Percentiles rank a stretch among this genome's conserved stretches.
phyloP scores from a whole-genome alignment of 257 asterid species.

The Henckelia pumila region DNA sequence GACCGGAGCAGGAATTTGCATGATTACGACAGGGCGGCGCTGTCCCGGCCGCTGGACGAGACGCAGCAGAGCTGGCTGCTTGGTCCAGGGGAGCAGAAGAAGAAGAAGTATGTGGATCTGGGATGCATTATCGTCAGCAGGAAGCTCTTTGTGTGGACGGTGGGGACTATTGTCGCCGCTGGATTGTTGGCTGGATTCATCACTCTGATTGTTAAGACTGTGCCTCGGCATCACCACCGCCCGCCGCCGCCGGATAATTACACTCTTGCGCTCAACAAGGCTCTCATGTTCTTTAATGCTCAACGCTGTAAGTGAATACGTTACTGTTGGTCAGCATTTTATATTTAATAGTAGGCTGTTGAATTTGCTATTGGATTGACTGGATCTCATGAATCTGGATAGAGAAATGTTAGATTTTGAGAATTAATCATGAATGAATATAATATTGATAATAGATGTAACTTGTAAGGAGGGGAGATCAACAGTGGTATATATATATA shows the following conservation, averaged over 20 bases:
- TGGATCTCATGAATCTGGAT: constrained; percentile 18
- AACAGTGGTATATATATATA: neutral
- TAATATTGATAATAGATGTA: neutral
- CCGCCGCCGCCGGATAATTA: constrained; percentile 91
- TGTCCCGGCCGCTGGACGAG: constrained; percentile 87
- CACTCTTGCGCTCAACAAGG: constrained; percentile 77
- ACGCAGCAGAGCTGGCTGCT: constrained; percentile 98
- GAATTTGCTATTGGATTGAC: neutral
- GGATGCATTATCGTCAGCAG: constrained; percentile 90
- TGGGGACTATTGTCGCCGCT: constrained; percentile 68
- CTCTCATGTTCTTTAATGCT: constrained; percentile 92
- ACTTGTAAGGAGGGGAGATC: neutral
- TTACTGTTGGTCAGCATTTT: neutral
- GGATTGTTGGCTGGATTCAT: constrained; percentile 73
- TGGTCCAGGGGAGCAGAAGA: constrained; percentile 95
- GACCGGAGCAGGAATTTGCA: constrained; percentile 87
- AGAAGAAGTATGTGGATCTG: constrained; percentile 96
- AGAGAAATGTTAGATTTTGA: neutral
- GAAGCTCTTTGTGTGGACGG: constrained; percentile 86
- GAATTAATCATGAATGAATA: neutral
- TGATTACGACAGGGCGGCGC: constrained; percentile 88
- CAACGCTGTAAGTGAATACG: constrained; percentile 56
- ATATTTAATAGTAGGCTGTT: neutral
- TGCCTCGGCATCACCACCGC: constrained; percentile 66
- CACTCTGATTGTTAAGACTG: constrained; percentile 76